Conservation (phyloP, 1,284 basidiomycete species). For the Inonotus obliquus region DNA sequence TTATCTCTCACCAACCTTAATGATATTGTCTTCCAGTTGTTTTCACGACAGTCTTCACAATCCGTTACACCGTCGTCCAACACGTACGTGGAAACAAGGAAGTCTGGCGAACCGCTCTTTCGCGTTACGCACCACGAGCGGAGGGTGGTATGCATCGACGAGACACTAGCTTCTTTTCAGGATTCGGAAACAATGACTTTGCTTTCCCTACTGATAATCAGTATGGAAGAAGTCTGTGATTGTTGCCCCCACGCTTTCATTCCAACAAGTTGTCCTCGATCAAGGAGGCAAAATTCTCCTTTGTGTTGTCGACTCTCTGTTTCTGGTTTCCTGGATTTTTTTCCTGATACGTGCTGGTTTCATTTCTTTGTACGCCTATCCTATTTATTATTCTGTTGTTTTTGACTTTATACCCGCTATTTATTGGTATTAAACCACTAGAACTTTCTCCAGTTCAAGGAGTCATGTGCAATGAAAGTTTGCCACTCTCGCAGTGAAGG, state of each 20-base stretch:
- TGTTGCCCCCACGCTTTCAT: neutral
- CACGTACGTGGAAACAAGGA: conserved; percentile 43
- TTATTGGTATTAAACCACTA: neutral
- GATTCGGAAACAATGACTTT: neutral
- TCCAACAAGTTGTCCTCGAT: neutral
- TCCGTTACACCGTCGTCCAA: conserved; percentile 41
- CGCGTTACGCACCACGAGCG: conserved; percentile 33
- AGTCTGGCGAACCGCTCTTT: conserved; percentile 47
- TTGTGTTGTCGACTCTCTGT: neutral
- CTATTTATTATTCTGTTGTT: neutral
- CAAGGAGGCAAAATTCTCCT: neutral
- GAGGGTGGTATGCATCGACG: conserved; percentile 12
- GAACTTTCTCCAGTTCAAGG: too few relatives aligned
- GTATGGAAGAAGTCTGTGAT: neutral
- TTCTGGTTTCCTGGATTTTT: neutral
- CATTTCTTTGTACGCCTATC: neutral
- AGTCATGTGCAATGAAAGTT: too few relatives aligned
- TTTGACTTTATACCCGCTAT: neutral
- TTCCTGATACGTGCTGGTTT: neutral
- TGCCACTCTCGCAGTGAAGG: too few relatives aligned
- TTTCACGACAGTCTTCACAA: conserved; percentile 35
- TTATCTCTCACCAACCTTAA: neutral
- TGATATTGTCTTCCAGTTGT: conserved; percentile 35
- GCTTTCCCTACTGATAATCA: neutral
- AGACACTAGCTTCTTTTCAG: conserved; percentile 11